A percentile compares a stretch with the other conserved stretches of the same genome.
Conservation (phyloP, 139 green algal species). For the Nannochloris sp. region DNA sequence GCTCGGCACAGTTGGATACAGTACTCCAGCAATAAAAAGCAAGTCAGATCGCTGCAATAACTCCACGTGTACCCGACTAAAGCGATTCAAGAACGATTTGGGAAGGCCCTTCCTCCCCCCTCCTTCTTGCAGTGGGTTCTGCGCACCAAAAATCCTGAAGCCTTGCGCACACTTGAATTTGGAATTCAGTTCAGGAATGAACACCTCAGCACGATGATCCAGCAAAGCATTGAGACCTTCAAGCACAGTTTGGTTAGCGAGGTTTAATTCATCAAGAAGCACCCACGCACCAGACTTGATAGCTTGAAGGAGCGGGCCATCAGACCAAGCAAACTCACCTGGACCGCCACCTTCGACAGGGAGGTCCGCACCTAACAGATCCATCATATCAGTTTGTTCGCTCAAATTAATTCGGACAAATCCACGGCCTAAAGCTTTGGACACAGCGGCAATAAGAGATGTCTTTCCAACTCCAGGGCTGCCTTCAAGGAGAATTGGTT, state of each 20-base stretch:
- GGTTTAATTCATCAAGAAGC: constrained; percentile 98
- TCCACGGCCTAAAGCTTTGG: constrained; percentile 46
- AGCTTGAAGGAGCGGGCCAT: constrained; percentile 88
- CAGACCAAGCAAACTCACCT: constrained; percentile 88
- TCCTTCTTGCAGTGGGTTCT: constrained; percentile 88
- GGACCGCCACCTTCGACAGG: constrained; percentile 62
- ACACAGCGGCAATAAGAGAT: constrained; percentile 79
- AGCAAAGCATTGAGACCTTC: constrained; percentile 94
- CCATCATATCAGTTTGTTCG: constrained; percentile 99
- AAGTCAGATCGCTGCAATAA: constrained; percentile 72
- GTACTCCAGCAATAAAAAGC: constrained; percentile 56
- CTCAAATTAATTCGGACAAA: constrained; percentile 94
- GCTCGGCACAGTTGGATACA: constrained; percentile 64
- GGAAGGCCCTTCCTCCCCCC: constrained; percentile 93
- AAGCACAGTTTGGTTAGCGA: constrained; percentile 87
- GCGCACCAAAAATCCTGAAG: constrained; percentile 86
- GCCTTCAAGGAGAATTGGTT: constrained; percentile 92
- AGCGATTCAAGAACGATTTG: constrained; percentile 95
- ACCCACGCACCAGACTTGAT: constrained; percentile 87
- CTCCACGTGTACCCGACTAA: constrained; percentile 87
- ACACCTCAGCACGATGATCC: constrained; percentile 90
- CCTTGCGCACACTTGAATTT: constrained; percentile 56
- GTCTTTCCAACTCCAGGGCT: constrained; percentile 96
- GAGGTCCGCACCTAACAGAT: constrained; percentile 94
- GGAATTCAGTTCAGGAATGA: constrained; percentile 85